Percentiles rank a stretch among this genome's conserved stretches.
Conservation (phyloP, 495 filamentous ascomycete species). For the Chaetomidium leptoderma region DNA sequence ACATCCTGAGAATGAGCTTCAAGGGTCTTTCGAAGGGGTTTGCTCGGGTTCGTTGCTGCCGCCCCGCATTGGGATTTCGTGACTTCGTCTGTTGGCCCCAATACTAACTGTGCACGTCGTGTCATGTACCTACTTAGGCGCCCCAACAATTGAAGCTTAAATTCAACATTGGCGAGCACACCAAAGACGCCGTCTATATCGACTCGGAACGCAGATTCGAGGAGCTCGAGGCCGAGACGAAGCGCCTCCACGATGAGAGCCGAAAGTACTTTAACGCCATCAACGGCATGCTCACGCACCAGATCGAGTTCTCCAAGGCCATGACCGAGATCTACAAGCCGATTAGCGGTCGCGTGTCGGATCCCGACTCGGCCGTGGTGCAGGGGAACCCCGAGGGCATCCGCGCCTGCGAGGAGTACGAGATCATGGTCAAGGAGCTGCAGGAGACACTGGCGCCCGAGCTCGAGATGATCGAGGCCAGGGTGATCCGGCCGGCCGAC, state of each 20-base stretch:
- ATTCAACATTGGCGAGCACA: constrained; percentile 92
- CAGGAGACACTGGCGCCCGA: constrained; percentile 85
- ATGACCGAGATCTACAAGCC: constrained; percentile 97
- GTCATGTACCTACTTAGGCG: too few relatives aligned
- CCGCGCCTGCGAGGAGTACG: constrained; percentile 92
- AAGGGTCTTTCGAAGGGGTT: constrained; percentile 91
- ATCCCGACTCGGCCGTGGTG: constrained; percentile 73
- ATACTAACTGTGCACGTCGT: constrained; percentile 7
- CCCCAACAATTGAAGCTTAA: constrained; percentile 86
- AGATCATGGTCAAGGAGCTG: constrained; percentile 82
- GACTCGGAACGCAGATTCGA: constrained; percentile 92
- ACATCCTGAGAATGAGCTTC: constrained; percentile 76
- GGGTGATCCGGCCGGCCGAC: constrained; percentile 89
- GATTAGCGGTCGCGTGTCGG: constrained; percentile 91
- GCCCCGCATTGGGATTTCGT: constrained; percentile 11
- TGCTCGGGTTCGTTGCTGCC: constrained; percentile 48
- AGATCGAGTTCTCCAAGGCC: constrained; percentile 97
- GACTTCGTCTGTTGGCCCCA: too few relatives aligned
- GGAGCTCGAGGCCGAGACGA: constrained; percentile 93
- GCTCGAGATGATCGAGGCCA: constrained; percentile 93
- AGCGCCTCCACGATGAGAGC: constrained; percentile 90
- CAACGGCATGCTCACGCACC: constrained; percentile 95
- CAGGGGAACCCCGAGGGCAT: constrained; percentile 95
- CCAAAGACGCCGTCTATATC: constrained; percentile 89
- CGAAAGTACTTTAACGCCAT: constrained; percentile 96